Conservation (phyloP, 106 monocot species). For the Dendrobium officinale region DNA sequence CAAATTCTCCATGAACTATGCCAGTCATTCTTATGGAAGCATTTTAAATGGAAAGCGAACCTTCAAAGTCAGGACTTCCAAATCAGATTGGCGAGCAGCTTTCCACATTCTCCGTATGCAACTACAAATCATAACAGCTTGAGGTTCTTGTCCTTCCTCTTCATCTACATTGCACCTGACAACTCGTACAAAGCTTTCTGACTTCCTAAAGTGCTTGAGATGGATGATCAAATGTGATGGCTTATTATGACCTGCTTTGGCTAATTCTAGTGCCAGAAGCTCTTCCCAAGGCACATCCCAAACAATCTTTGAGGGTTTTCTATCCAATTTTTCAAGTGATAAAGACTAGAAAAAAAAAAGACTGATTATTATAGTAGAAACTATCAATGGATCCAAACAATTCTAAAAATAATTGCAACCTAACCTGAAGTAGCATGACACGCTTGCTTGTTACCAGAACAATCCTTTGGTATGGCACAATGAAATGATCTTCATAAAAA, state of each 20-base stretch:
- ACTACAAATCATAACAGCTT: constrained; percentile 77
- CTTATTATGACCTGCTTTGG: constrained; percentile 66
- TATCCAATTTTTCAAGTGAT: constrained; percentile 69
- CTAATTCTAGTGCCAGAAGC: constrained; percentile 77
- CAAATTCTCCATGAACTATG: neutral
- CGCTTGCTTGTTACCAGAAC: constrained; percentile 86
- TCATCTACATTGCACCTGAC: constrained; percentile 72
- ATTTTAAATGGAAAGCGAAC: constrained; percentile 23
- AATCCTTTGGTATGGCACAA: constrained; percentile 69
- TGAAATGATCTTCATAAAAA: constrained; percentile 85
- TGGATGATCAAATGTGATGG: constrained; percentile 91
- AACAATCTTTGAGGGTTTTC: constrained; percentile 78
- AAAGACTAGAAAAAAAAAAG: constrained; percentile 35
- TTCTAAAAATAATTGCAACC: neutral
- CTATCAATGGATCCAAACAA: neutral
- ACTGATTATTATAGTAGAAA: neutral
- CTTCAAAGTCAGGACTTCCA: constrained; percentile 62
- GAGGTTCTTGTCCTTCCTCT: constrained; percentile 54
- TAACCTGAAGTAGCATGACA: constrained; percentile 87
- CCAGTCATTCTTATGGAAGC: constrained; percentile 4
- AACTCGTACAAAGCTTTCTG: constrained; percentile 71
- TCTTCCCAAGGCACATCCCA: constrained; percentile 97
- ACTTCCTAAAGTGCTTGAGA: constrained; percentile 72
- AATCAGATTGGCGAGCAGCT: constrained; percentile 42
- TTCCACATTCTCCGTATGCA: constrained; percentile 75